These are phyloP conservation scores for Thelonectria olida DNA, from an alignment of 2,329 filamentous ascomycete genomes.

Conservation along the genomic window DNA sequence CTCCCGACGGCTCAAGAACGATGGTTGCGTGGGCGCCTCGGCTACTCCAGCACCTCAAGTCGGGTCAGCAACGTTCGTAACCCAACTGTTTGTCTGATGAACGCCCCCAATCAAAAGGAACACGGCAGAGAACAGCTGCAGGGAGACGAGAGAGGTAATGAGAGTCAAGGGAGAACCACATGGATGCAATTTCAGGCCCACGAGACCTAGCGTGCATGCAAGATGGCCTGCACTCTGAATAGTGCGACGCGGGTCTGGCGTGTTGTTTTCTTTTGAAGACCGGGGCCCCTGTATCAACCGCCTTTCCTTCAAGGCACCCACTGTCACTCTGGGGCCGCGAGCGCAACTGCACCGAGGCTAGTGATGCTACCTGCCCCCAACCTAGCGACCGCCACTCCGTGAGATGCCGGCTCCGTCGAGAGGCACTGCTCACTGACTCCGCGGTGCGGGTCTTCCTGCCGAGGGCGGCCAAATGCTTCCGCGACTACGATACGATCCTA, in stretches of 20 bases:
- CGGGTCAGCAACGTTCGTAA: background rate
- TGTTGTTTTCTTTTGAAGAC: slow-evolving; percentile 27
- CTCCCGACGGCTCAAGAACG: slow-evolving; percentile 1
- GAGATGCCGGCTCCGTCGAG: slow-evolving; percentile 25
- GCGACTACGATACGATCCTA: slow-evolving; percentile 18
- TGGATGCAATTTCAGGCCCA: slow-evolving; percentile 34
- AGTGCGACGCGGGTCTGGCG: slow-evolving; percentile 36
- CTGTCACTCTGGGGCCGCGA: slow-evolving; percentile 18
- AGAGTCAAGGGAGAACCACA: slow-evolving; percentile 18
- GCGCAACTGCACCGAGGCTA: slow-evolving; percentile 15
- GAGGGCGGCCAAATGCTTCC: slow-evolving; percentile 22
- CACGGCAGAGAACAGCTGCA: slow-evolving; percentile 1
- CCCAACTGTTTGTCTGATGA: background rate
- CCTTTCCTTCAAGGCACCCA: background rate
- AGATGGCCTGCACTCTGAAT: slow-evolving; percentile 40
- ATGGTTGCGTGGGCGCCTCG: background rate
- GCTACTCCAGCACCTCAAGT: background rate
- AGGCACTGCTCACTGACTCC: slow-evolving; percentile 20
- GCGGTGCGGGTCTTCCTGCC: slow-evolving; percentile 24
- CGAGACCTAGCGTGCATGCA: slow-evolving; percentile 45
- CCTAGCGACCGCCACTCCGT: slow-evolving; percentile 29
- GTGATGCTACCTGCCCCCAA: slow-evolving; percentile 22
- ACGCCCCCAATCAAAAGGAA: background rate
- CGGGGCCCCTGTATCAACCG: slow-evolving; percentile 32
- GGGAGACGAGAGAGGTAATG: background rate